Evolutionary conservation across 441 rosid species (phyloP), one percentile per base, ranked within the genome.

Genomic region (Adansonia gregorii): DNA sequence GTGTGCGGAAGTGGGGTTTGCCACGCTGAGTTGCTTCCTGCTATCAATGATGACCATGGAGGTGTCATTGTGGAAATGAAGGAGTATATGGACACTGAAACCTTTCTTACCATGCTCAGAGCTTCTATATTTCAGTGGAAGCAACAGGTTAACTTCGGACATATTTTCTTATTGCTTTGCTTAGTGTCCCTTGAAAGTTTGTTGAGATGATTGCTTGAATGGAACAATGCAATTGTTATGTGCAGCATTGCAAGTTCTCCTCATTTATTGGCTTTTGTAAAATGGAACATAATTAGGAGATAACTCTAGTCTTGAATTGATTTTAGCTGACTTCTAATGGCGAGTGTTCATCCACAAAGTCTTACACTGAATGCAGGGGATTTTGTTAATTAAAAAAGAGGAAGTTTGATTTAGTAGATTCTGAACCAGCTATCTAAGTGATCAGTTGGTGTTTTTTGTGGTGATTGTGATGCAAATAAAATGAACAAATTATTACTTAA

Each of bases 51-150:
- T 81, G 83, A 82, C 41, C 86, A 91, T 67, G 93, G 88, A 15
- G 98, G 97, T 51, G 90, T 92, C 12, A 83, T 87, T 54, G 91
- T 88, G 70, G 91, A 92, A 65, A 82, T 94, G 87, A 80, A 87
- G 66, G 91, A 89, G 79, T 83, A 85, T 58, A 80, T 88, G 89
- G 88, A 89, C 63, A 79, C 95, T 0, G 84, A 76, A 1, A 52
- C 78, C 4, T 94, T 93, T 85, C 81, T 78, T 73, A 63, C 83
- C 27, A 10, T 78, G 72, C 93, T 94, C 39, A 88, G 82, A 76
- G 80, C 86, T 74, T 94, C 97, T 0, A 71, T 93, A 17, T 71
- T 85, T 27, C 80, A 79, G 27, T 94, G 98, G 98, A 88, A 83
- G 78, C 83, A 76, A 49, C 92, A 90, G 94, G 97, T 85, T 41